Base-by-base conservation (phyloP, 805 yeast genomes). In the Myxozyma kluyveri region DNA sequence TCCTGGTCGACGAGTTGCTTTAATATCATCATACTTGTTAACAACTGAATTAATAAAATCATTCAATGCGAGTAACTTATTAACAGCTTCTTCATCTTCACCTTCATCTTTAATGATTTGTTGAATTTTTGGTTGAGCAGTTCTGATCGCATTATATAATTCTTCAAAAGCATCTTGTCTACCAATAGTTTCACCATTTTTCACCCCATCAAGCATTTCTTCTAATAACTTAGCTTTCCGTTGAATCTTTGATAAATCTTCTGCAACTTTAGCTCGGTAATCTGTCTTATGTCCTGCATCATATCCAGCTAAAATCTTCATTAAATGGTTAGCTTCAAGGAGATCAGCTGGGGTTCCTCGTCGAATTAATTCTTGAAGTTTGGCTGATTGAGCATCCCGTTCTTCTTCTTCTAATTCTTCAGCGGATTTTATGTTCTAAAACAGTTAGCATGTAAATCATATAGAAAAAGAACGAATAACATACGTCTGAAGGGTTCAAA, bases 261-360 rank as follows among this genome's bases (percentile, higher is more conserved):
- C 88, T 31, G 84, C 82, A 31, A 90, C 84, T 61, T 86, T 81
- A 50, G 86, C 87, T 64, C 81, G 82, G 59, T 88, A 86, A 62
- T 83, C 86, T 49, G 81, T 80, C 55, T 78, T 73, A 55, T 82
- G 80, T 67, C 89, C 96, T 63, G 86, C 88, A 68, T 86, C 86
- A 74, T 88, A 93, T 4, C 99, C 99, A 3, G 98, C 96, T 96
- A 93, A 89, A 61, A 93, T 82, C 68, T 91, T 89, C 99, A 93
- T 93, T 69, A 93, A 77, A 62, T 86, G 88, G 69, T 93, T 93
- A 40, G 99, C 99, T 69, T 93, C 99, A 63, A 84, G 87, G 65
- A 93, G 78, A 71, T 93, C 99, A 58, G 84, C 86, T 4, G 99
- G 98, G 68, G 87, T 85, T 38, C 98, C 99, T 63, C 97, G 79